phyloP scores from a whole-genome alignment of 306 rosid species.

The Pueraria montana region DNA sequence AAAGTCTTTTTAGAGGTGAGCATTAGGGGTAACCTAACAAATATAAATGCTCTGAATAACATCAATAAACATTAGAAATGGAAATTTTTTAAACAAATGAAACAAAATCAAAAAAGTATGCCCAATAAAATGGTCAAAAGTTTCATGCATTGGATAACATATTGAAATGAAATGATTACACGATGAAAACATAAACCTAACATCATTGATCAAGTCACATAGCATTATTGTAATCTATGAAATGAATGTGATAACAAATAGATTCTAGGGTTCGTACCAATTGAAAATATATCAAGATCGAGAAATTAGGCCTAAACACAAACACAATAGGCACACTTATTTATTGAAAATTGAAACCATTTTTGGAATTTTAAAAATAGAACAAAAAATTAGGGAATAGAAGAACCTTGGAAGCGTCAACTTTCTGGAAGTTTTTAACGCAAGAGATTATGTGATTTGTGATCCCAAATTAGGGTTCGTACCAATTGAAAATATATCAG shows the following conservation, averaged over 20 bases:
- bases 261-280: too few relatives aligned
- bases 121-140: not conserved
- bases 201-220: not conserved
- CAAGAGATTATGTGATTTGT: conserved; percentile 82
- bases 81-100: not conserved
- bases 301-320: too few relatives aligned
- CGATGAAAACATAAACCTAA: not conserved
- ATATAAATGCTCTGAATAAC: not conserved
- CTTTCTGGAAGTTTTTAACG: conserved; percentile 89
- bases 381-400: not conserved
- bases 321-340: too few relatives aligned
- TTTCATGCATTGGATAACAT: not conserved
- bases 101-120: too few relatives aligned
- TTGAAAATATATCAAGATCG: too few relatives aligned
- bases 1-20: conserved; percentile 84
- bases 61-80: not conserved
- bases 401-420: conserved; percentile 82
- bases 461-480: conserved; percentile 51
- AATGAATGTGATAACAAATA: too few relatives aligned
- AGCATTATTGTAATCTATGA: not conserved
- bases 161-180: not conserved
- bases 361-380: too few relatives aligned
- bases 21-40: conserved; percentile 77
- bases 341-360: too few relatives aligned
- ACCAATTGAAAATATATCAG: too few relatives aligned